These are phyloP conservation scores for Hericium alpestre DNA, from an alignment of 768 basidiomycete genomes.

Conservation along the genomic window DNA sequence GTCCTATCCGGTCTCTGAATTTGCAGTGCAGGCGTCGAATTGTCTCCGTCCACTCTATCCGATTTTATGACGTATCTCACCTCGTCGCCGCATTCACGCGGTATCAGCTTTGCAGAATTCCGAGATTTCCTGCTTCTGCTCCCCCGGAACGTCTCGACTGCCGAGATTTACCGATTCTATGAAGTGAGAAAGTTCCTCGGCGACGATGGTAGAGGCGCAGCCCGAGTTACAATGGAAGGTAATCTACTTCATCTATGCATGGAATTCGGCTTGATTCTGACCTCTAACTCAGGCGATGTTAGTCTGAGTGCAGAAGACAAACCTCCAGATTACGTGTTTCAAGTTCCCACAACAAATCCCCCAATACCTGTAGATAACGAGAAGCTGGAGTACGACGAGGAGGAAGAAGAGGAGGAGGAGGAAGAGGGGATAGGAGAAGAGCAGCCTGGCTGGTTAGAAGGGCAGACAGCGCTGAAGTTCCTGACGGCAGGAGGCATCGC, in stretches of 20 bases:
- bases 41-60: conserved; percentile 56
- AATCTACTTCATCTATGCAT: conserved; percentile 3
- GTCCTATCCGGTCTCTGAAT: not conserved
- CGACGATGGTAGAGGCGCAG: conserved; percentile 68
- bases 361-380: not conserved
- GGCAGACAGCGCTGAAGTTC: conserved; percentile 74
- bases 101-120: conserved; percentile 75
- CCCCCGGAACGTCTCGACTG: conserved; percentile 68
- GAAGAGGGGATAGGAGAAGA: conserved; percentile 48
- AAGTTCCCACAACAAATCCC: conserved; percentile 4
- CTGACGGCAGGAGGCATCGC: conserved; percentile 90
- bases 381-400: conserved; percentile 19
- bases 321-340: conserved; percentile 25
- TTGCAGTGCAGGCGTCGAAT: conserved; percentile 47
- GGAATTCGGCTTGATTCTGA: not conserved
- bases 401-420: conserved; percentile 27
- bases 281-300: conserved; percentile 50
- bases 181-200: conserved; percentile 57
- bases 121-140: conserved; percentile 82
- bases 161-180: conserved; percentile 82
- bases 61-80: conserved; percentile 79
- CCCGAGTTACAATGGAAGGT: conserved; percentile 88
- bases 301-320: conserved; percentile 70
- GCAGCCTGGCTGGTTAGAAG: conserved; percentile 50
- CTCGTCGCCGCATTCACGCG: conserved; percentile 54